Evolutionary conservation across 805 yeast species (phyloP), one percentile per base, ranked within the genome.

Genomic region (Yarrowia sp.): DNA sequence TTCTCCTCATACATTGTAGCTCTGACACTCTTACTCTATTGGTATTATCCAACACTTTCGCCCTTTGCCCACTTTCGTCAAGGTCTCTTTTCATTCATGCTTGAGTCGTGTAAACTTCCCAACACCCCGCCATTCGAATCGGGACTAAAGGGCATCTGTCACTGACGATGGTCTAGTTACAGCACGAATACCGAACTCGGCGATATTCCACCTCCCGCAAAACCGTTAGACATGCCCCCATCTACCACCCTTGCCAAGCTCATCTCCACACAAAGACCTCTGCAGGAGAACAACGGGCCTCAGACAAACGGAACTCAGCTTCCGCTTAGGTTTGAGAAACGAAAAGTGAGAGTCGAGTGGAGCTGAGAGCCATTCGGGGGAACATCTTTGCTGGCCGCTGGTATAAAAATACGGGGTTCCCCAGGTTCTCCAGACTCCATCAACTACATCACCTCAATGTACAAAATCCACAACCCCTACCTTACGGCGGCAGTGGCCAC

Each of bases 401-500:
- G 30, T 24, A 24, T 24, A 5, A 5, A 24, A 24, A 24, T 24
- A 24, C 30, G 40, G 56, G 30, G 56, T 19, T 19, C 44, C 30
- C 56, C 30, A 24, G 30, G 30, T 5, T 34, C 30, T 2, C 4
- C 42, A 49, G 42, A 8, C 7, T 44, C 33, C 2, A 9, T 8
- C 13, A 0, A 9, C 9, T 17, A 10, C 30, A 17, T 17, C 39
- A 9, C 14, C 39, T 15, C n/a, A 24, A 56, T 56, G 63, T 42
- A 42, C 56, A 63, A 63, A 79, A 71, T 84, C 46, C 80, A 84
- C 76, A 88, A 88, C 76, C 84, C 87, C 24, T 86, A 82, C 73
- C 73, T 84, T 44, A 84, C 87, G 64, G 84, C 89, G 14, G 71
- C 76, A 20, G 82, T 87, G 42, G 82, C 92, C 58, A 82, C 90